A percentile compares a stretch with the other conserved stretches of the same genome.
These are phyloP conservation scores for Fusarium newnesense DNA, from an alignment of 2,329 filamentous ascomycete species.

Conservation along the genomic window DNA sequence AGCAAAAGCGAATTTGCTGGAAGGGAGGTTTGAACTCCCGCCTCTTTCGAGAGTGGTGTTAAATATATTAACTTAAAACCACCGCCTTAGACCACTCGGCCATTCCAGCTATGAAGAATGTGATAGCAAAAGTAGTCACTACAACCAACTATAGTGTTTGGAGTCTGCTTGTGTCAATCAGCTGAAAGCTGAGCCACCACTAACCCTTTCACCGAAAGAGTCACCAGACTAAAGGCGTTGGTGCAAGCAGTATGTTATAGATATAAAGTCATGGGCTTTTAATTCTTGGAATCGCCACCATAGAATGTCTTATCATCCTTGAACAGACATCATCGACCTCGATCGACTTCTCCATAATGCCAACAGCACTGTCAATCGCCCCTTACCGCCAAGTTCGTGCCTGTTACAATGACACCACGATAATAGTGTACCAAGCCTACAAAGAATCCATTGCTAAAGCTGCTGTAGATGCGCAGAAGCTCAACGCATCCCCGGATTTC, in stretches of 20 bases:
- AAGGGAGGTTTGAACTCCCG: conserved; percentile 9
- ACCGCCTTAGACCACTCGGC: conserved; percentile 9
- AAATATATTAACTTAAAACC: background rate
- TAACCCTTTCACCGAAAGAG: conserved; percentile 29
- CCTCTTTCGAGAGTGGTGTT: conserved; percentile 11
- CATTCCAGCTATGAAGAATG: conserved; percentile 3
- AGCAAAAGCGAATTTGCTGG: background rate
- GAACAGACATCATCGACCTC: background rate
- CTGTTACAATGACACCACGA: conserved; percentile 58
- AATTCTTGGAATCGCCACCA: background rate
- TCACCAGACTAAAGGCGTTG: conserved; percentile 3
- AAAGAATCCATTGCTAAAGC: conserved; percentile 61
- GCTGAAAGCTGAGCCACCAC: conserved; percentile 13
- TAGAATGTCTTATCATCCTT: background rate
- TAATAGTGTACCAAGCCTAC: conserved; percentile 73
- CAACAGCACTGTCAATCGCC: conserved; percentile 16
- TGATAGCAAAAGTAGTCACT: background rate
- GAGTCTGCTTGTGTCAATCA: rapidly evolving
- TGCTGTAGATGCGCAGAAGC: conserved; percentile 61
- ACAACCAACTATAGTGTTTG: rapidly evolving
- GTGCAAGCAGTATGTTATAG: background rate
- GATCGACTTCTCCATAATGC: conserved; percentile 21
- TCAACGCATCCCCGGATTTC: conserved; percentile 65
- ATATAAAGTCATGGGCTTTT: background rate
- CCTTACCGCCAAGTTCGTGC: conserved; percentile 65